phyloP scores from a whole-genome alignment of 2,329 filamentous ascomycete genomes.

The Pseudogymnoascus sp. region DNA sequence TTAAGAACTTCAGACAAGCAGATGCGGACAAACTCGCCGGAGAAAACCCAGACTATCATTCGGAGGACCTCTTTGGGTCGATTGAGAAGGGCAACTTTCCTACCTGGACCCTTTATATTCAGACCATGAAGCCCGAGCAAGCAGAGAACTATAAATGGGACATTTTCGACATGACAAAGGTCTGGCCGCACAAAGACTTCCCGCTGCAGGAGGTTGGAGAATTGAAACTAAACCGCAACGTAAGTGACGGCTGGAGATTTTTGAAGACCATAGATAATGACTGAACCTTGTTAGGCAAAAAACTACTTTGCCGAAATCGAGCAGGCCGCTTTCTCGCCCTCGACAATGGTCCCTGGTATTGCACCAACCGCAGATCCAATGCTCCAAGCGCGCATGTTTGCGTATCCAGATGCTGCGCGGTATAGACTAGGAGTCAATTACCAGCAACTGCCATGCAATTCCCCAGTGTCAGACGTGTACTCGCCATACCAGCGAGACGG shows the following conservation, averaged over 20 bases:
- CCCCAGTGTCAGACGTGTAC: conserved; percentile 36
- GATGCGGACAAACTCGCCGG: conserved; percentile 35
- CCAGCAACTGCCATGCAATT: conserved; percentile 45
- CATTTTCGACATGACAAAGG: conserved; percentile 47
- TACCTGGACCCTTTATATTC: conserved; percentile 48
- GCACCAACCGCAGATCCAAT: conserved; percentile 63
- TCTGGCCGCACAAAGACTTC: conserved; percentile 44
- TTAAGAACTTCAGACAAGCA: conserved; percentile 44
- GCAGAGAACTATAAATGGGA: conserved; percentile 39
- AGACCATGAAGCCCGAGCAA: conserved; percentile 43
- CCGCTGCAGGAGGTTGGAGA: conserved; percentile 44
- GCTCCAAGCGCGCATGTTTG: conserved; percentile 60
- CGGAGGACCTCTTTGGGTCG: conserved; percentile 46
- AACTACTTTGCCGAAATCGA: conserved; percentile 61
- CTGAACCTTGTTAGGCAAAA: conserved; percentile 16
- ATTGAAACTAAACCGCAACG: conserved; percentile 42
- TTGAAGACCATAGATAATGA: conserved; percentile 36
- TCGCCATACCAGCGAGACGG: conserved; percentile 36
- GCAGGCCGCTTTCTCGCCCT: conserved; percentile 60
- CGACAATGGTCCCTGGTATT: conserved; percentile 57
- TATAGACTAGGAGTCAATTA: conserved; percentile 52
- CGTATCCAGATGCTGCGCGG: conserved; percentile 57
- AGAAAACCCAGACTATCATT: conserved; percentile 41
- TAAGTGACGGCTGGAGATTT: conserved; percentile 17
- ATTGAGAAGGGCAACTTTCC: conserved; percentile 46